Conservation (phyloP, 306 rosid species). For the Ormosia semicastrata region DNA sequence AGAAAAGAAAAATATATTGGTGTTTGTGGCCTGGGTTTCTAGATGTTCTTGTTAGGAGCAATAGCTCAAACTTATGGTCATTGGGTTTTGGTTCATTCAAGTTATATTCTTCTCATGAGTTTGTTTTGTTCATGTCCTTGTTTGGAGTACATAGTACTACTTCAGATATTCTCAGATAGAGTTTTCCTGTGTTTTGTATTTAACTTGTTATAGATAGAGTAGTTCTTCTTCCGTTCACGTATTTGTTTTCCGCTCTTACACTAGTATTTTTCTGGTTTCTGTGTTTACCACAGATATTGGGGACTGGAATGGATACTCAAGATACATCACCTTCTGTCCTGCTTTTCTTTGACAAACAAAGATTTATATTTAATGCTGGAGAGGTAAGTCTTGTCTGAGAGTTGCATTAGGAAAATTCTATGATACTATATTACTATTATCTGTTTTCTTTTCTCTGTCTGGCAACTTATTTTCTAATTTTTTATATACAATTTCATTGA, state of each 20-base stretch:
- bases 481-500: background rate
- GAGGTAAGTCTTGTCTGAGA: slow-evolving; percentile 48
- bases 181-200: background rate
- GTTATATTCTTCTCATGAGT: background rate
- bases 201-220: background rate
- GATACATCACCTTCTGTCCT: slow-evolving; percentile 84
- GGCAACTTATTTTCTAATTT: background rate
- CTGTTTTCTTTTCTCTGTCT: background rate
- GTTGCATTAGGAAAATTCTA: background rate
- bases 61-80: background rate
- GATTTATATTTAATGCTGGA: slow-evolving; percentile 89
- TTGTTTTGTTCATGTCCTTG: background rate
- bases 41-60: background rate
- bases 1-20: too few relatives aligned
- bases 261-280: background rate
- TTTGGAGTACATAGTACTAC: background rate
- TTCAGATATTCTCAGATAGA: background rate
- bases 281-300: slow-evolving; percentile 50
- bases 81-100: background rate
- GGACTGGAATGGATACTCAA: slow-evolving; percentile 94
- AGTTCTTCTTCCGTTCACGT: too few relatives aligned
- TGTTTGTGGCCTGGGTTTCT: background rate
- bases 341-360: slow-evolving; percentile 87
- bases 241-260: background rate
- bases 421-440: background rate